Base-by-base conservation (phyloP, 768 basidiomycete genomes). In the Mycena vitilis region DNA sequence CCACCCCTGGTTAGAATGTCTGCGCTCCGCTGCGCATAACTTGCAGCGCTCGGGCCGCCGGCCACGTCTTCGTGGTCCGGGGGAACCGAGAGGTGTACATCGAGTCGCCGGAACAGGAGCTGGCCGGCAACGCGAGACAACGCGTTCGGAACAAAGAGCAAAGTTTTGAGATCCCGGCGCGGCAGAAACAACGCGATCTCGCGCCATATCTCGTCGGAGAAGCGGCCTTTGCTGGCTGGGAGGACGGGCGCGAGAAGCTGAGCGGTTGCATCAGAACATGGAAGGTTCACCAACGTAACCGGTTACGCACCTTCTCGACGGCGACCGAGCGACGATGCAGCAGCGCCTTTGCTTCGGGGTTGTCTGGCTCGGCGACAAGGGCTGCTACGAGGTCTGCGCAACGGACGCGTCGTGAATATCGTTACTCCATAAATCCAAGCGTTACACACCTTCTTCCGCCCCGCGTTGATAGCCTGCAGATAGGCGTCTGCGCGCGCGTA, bases 1-100 rank as follows among this genome's bases (percentile, higher is more conserved):
- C n/a, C n/a, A n/a, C n/a, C n/a, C n/a, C n/a, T n/a, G n/a, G 89
- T 89, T 44, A 93, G 81, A 63, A 93, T 89, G 70, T 92, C 91
- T 4, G 91, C 91, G 68, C 86, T 91, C 20, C 90, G 86, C 67
- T 88, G 89, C 0, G 87, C 87, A 75, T 89, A 74, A 1, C 34
- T 34, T 30, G 61, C 47, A 45, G 58, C 42, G 72, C 78, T 68
- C 60, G 40, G 65, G 48, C 44, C 66, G 71, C 68, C 48, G 25
- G 16, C 66, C 38, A 77, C 77, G 38, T 77, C 78, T 34, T 79
- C 75, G 18, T 81, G 78, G 54, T 73, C 73, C 9, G 76, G 73
- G 5, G 79, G 73, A 45, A 75, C 78, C 63, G 85, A 85, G 63
- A 93, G 89, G 66, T 91, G 86, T 5, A 93, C 78, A 70, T 91